Evolutionary conservation across 2,329 filamentous ascomycete genomes (phyloP), one percentile per base, ranked within the genome.

Genomic region (Epichloe bromicola): DNA sequence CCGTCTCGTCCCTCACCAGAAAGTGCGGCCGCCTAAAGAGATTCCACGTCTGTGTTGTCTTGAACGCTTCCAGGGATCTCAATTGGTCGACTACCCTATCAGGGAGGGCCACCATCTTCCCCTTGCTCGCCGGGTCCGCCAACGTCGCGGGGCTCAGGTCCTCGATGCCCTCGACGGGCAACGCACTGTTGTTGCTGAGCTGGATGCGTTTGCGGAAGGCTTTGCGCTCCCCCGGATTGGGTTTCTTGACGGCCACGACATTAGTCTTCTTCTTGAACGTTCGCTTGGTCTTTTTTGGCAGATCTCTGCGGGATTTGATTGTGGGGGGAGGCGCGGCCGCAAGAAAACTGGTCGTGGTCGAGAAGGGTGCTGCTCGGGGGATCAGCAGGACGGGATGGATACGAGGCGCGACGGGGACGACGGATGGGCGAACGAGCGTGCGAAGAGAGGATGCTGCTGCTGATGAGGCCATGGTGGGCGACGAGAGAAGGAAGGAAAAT

Each of bases 161-260:
- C 53, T 75, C 69, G 58, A 95, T 73, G 11, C 80, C 85, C 23
- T 73, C 64, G 7, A 97, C 85, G 53, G 84, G 80, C 38, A 96
- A 72, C 47, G 93, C 93, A 70, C 95, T 97, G 67, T 87, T 86
- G 71, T 97, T 98, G 74, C 85, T 91, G 54, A 98, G 80, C 53
- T 94, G 82, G 61, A 98, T 87, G 59, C 87, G 82, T 73, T 94
- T 95, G 57, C 89, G 83, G 64, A 87, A 74, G 30, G 87, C 86
- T 70, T 89, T 95, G 58, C 90, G 82, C 74, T 96, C 90, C 90
- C 91, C 91, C 3, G 80, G 75, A 12, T 73, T 73, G 19, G 86
- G 85, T 57, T 80, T 74, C 67, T 76, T 79, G 51, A 70, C 64
- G 26, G 68, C 67, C 26, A 65, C 67, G 43, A 72, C 61, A 51